Percentiles rank a stretch among this genome's conserved stretches.
Evolutionary conservation across 2,329 filamentous ascomycete genomes (phyloP).

Genomic region (Colletotrichum simmondsii): DNA sequence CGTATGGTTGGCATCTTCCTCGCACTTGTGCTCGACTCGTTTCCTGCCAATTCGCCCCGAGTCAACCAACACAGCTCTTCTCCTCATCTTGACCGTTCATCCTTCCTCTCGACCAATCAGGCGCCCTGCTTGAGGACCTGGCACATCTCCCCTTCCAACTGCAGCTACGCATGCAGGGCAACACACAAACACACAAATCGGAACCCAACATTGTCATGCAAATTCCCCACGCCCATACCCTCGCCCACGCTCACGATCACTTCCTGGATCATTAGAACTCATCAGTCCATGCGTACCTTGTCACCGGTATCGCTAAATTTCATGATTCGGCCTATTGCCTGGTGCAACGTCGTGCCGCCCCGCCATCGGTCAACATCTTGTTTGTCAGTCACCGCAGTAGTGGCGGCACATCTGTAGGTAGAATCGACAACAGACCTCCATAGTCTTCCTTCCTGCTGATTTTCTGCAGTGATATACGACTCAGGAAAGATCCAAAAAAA

Average conservation of each 20-base stretch:
- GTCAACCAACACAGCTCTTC: not conserved
- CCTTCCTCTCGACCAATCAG: constrained; percentile 20
- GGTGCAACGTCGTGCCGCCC: constrained; percentile 1
- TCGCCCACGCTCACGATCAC: constrained; percentile 1
- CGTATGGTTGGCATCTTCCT: not conserved
- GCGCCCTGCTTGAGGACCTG: not conserved
- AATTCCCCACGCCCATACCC: constrained; percentile 10
- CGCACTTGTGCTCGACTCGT: not conserved
- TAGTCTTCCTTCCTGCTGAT: not conserved
- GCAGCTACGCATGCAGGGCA: constrained; percentile 22
- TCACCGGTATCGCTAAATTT: not conserved
- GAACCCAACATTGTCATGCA: constrained; percentile 11
- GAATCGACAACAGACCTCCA: not conserved
- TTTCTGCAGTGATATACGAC: not conserved
- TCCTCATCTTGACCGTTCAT: not conserved
- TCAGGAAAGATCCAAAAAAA: not conserved
- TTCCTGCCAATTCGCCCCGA: not conserved
- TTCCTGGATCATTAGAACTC: not conserved
- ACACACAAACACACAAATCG: constrained; percentile 18
- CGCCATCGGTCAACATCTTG: not conserved
- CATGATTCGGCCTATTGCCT: not conserved
- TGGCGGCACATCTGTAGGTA: not conserved
- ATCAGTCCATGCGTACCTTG: not conserved
- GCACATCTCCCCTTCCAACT: constrained; percentile 20
- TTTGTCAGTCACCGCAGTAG: not conserved